Conservation (phyloP, 352 stramenopile genomes). For the Pythium plurisporium region DNA sequence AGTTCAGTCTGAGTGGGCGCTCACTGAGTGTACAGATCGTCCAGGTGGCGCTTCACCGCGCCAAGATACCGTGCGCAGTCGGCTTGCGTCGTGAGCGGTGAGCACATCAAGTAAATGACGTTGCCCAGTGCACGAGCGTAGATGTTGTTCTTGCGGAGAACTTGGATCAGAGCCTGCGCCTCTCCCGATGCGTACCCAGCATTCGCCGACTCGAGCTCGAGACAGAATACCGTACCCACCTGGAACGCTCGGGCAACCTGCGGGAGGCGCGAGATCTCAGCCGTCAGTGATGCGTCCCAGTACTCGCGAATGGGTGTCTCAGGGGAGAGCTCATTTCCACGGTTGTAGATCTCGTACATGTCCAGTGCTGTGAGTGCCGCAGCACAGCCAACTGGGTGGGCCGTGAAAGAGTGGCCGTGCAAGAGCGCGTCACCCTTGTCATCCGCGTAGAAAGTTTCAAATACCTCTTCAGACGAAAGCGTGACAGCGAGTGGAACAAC, state of each 20-base stretch:
- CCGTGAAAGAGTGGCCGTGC: slow-evolving; percentile 92
- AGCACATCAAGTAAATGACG: slow-evolving; percentile 86
- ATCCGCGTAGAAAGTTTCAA: slow-evolving; percentile 87
- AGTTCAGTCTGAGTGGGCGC: too few species aligned
- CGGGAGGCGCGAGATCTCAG: slow-evolving; percentile 41
- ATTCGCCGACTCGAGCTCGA: slow-evolving; percentile 59
- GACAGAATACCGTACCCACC: slow-evolving; percentile 72
- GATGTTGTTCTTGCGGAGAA: slow-evolving; percentile 56
- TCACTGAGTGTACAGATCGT: slow-evolving; percentile 29
- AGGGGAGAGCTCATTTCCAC: slow-evolving; percentile 12
- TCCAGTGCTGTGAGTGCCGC: slow-evolving; percentile 84
- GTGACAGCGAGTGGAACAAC: slow-evolving; percentile 85
- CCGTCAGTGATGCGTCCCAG: slow-evolving; percentile 49
- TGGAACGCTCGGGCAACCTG: slow-evolving; percentile 64
- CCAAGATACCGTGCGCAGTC: slow-evolving; percentile 61
- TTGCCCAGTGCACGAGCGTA: slow-evolving; percentile 81
- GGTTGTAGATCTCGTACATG: slow-evolving; percentile 77
- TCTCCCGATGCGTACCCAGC: slow-evolving; percentile 66
- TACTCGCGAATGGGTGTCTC: slow-evolving; percentile 34
- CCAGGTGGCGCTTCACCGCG: slow-evolving; percentile 42
- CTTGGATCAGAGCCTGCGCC: slow-evolving; percentile 53
- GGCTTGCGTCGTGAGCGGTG: slow-evolving; percentile 56
- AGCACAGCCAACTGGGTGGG: slow-evolving; percentile 87
- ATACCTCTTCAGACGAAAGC: slow-evolving; percentile 85
- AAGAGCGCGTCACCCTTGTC: slow-evolving; percentile 84